These are phyloP conservation scores for Viridothelium virens DNA, from an alignment of 495 filamentous ascomycete genomes.

Conservation along the genomic window DNA sequence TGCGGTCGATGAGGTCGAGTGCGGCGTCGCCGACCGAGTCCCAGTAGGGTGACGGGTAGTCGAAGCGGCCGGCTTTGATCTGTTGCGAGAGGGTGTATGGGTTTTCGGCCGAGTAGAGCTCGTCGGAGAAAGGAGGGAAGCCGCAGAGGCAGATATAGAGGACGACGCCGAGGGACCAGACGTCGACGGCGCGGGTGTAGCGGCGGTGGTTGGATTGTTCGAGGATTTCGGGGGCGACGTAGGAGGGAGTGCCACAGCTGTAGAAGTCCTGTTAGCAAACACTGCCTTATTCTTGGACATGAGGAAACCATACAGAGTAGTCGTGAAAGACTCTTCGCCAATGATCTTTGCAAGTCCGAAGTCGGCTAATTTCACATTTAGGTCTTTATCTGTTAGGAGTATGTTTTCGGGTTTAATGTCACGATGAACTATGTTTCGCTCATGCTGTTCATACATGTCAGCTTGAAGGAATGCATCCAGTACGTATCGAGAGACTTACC, in stretches of 20 bases:
- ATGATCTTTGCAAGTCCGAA: conserved; percentile 99
- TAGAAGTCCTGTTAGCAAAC: conserved; percentile 17
- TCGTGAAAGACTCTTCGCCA: conserved; percentile 96
- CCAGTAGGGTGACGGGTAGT: conserved; percentile 98
- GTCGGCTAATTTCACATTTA: conserved; percentile 88
- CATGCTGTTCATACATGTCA: conserved; percentile 57
- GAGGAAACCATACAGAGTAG: conserved; percentile 58
- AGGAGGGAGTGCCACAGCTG: conserved; percentile 74
- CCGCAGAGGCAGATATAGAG: conserved; percentile 98
- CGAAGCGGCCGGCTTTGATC: conserved; percentile 80
- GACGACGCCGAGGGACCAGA: conserved; percentile 98
- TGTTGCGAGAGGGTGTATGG: conserved; percentile 84
- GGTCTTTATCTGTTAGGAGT: conserved; percentile 69
- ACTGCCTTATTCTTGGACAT: background rate
- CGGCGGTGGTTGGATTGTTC: conserved; percentile 66
- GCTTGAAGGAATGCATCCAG: background rate
- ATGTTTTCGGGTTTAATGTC: conserved; percentile 99
- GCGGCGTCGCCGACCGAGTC: conserved; percentile 85
- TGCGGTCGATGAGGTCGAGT: conserved; percentile 86
- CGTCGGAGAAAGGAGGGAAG: conserved; percentile 94
- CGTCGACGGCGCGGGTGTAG: conserved; percentile 91
- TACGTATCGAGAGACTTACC: conserved; percentile 45
- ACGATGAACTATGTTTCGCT: conserved; percentile 93
- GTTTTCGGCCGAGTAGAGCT: conserved; percentile 67
- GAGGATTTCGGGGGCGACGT: conserved; percentile 94